phyloP scores from a whole-genome alignment of 768 basidiomycete genomes.

The Russula earlei region DNA sequence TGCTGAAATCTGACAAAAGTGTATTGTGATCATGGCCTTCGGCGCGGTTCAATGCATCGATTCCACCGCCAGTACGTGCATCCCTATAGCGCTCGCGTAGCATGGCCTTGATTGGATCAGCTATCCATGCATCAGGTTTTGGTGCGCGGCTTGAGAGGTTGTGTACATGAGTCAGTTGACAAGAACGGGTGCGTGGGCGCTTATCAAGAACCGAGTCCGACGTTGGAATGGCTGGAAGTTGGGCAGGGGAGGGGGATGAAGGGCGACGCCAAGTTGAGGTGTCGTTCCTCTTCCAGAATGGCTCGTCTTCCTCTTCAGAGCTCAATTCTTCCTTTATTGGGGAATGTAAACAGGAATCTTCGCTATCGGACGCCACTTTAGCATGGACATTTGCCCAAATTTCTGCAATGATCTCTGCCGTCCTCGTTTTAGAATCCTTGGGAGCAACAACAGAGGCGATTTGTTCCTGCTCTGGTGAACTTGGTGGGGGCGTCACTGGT shows the following conservation, averaged over 20 bases:
- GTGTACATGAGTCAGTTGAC: background rate
- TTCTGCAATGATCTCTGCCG: conserved; percentile 49
- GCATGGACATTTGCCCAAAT: conserved; percentile 51
- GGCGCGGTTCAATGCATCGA: conserved; percentile 14
- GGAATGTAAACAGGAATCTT: conserved; percentile 26
- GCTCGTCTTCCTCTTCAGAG: conserved; percentile 19
- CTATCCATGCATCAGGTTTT: background rate
- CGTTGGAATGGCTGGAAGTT: too few relatives aligned
- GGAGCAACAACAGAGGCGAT: conserved; percentile 26
- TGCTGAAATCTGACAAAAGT: conserved; percentile 7
- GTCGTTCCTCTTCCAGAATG: conserved; percentile 11
- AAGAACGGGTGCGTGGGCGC: too few relatives aligned
- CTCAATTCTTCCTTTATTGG: conserved; percentile 24
- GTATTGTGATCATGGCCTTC: conserved; percentile 12
- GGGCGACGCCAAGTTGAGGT: conserved; percentile 2
- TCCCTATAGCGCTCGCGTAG: conserved; percentile 16
- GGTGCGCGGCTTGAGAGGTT: background rate
- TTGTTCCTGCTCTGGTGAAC: conserved; percentile 15
- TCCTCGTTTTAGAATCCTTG: conserved; percentile 33
- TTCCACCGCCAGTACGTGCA: conserved; percentile 10
- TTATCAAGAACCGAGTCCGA: too few relatives aligned
- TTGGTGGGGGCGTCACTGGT: conserved; percentile 23
- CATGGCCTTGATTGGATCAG: conserved; percentile 14
- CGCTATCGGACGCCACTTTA: conserved; percentile 34
- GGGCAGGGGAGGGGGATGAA: background rate